These are phyloP conservation scores for Acaromyces ingoldii DNA, from an alignment of 1,284 basidiomycete species.

Conservation along the genomic window DNA sequence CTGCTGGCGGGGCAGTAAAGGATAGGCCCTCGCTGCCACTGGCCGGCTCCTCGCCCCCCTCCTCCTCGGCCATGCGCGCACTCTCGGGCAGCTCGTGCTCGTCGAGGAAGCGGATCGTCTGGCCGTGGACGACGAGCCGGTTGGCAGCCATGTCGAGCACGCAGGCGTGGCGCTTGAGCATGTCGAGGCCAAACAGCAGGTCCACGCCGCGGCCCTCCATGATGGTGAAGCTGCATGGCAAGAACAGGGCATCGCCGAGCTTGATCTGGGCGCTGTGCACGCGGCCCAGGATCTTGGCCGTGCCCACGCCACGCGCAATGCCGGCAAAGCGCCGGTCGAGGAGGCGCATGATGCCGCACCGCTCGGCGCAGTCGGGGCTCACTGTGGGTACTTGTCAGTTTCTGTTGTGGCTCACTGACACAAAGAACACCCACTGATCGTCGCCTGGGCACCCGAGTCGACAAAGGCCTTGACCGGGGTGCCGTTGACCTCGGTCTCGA, in stretches of 20 bases:
- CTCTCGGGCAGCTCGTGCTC: slow-evolving; percentile 74
- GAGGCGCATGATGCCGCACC: slow-evolving; percentile 89
- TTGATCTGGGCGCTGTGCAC: slow-evolving; percentile 91
- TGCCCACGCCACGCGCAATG: slow-evolving; percentile 91
- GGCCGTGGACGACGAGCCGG: slow-evolving; percentile 78
- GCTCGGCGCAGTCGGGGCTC: slow-evolving; percentile 88
- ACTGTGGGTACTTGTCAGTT: no score
- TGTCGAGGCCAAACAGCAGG: slow-evolving; percentile 88
- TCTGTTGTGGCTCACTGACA: no score
- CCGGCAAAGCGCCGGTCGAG: slow-evolving; percentile 82
- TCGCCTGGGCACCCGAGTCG: slow-evolving; percentile 92
- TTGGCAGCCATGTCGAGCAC: slow-evolving; percentile 86
- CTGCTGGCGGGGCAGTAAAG: no score
- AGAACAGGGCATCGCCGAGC: slow-evolving; percentile 67
- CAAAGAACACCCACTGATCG: no score
- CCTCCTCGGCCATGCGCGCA: slow-evolving; percentile 22
- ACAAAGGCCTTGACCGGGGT: slow-evolving; percentile 90
- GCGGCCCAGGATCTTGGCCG: slow-evolving; percentile 86
- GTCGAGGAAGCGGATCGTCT: slow-evolving; percentile 78
- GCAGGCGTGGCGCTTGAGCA: slow-evolving; percentile 95
- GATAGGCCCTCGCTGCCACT: no score
- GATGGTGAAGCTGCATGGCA: slow-evolving; percentile 89
- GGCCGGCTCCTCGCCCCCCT: slow-evolving; percentile 44
- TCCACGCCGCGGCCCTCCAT: slow-evolving; percentile 92
- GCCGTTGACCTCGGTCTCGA: slow-evolving; percentile 76